Conservation (phyloP, 306 rosid species). For the Citrullus colocynthis region DNA sequence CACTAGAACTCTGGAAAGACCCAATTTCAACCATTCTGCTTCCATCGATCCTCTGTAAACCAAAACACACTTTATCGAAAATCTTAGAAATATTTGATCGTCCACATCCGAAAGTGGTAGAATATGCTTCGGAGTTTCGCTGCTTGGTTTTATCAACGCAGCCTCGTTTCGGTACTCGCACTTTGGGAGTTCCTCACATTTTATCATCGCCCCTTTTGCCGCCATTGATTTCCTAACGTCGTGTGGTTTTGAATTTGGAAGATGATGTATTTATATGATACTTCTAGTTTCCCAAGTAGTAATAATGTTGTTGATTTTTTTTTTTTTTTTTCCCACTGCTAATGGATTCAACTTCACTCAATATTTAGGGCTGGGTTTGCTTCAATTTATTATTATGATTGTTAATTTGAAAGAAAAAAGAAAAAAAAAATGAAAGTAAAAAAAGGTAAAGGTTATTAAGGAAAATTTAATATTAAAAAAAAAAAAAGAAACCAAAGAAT, state of each 20-base stretch:
- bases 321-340: not conserved
- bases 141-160: conserved; percentile 26
- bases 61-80: conserved; percentile 58
- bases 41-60: conserved; percentile 35
- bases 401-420: no score
- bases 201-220: conserved; percentile 12
- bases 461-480: not conserved
- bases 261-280: no score
- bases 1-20: conserved; percentile 52
- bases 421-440: no score
- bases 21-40: conserved; percentile 31
- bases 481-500: no score
- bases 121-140: conserved; percentile 58
- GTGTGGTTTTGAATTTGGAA: no score
- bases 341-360: not conserved
- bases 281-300: no score
- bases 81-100: conserved; percentile 66
- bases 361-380: not conserved
- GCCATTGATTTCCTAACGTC: not conserved
- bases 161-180: conserved; percentile 43
- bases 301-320: not conserved
- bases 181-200: conserved; percentile 52
- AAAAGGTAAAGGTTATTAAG: no score
- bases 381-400: no score
- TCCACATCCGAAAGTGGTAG: conserved; percentile 70